Percentiles rank a stretch among this genome's conserved stretches.
These are phyloP conservation scores for Leptosphaerulina australis DNA, from an alignment of 2,329 filamentous ascomycete species.

Conservation along the genomic window DNA sequence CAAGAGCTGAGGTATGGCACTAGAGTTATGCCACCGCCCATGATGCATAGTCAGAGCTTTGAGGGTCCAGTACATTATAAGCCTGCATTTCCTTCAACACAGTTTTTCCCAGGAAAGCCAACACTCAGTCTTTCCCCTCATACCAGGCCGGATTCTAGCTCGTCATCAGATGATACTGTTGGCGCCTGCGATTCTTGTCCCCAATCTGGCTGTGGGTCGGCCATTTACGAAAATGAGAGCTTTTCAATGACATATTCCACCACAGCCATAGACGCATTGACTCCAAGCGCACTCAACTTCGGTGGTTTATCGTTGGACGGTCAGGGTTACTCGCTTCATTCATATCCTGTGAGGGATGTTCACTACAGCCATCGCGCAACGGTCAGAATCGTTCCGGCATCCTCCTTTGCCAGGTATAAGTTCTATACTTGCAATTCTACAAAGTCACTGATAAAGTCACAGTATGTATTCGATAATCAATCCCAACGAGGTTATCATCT, in stretches of 20 bases:
- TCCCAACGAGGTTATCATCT: constrained; percentile 23
- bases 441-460: background rate
- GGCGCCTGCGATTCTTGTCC: background rate
- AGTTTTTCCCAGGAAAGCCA: constrained; percentile 5
- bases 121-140: constrained; percentile 8
- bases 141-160: background rate
- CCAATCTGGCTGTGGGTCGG: background rate
- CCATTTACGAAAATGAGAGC: constrained; percentile 11
- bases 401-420: constrained; percentile 18
- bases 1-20: background rate
- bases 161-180: background rate
- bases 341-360: background rate
- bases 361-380: constrained; percentile 11
- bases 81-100: background rate
- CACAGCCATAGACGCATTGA: background rate
- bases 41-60: background rate
- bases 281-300: constrained; percentile 23
- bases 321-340: background rate
- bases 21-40: background rate
- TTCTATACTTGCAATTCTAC: too few species aligned
- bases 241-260: background rate
- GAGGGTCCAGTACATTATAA: background rate
- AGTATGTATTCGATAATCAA: constrained; percentile 19
- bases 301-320: constrained; percentile 20
- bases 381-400: constrained; percentile 8